Evolutionary conservation across 148 eudicot genomes (phyloP), one percentile per base, ranked within the genome.

Genomic region (Chenopodium quinoa): DNA sequence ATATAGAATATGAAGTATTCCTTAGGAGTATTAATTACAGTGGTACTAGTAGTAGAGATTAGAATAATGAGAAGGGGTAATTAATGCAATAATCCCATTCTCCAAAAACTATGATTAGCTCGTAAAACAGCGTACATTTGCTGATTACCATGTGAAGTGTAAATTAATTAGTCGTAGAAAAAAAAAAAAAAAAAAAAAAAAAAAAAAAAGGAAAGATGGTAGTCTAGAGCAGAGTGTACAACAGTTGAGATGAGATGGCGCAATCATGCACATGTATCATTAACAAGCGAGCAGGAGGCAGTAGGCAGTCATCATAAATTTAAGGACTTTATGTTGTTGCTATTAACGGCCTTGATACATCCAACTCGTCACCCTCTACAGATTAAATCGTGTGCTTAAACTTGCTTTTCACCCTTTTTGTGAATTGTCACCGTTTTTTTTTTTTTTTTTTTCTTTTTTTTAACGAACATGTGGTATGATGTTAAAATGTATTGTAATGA

Each of bases 201-300:
- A 31, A 31, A 31, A 71, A 71, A 44, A 31, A 31, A 1, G 2
- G 2, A 31, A 31, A 31, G 32, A 20, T 22, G 17, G 4, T 69
- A 31, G 46, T 44, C 52, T 44, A 27, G 19, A 71, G 5, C 52
- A 71, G 48, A 71, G 8, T 73, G 75, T 12, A 47, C 32, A 10
- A 20, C 58, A 47, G 32, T 73, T 73, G 9, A 10, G 19, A n/a
- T 23, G 76, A 22, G 32, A 47, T 73, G 76, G 58, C 76, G 76
- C 76, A 73, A 73, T 73, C 76, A 50, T 74, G 77, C 62, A 74
- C 77, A 74, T 74, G 62, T 50, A 50, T 74, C 34, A 74, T 73
- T 48, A 44, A 74, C 63, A 9, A 74, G n/a, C 75, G 2, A 72
- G 22, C 60, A 23, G 4, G 54, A 22, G 2, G 2, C 60, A 73